phyloP scores from a whole-genome alignment of 768 basidiomycete genomes.

The Cubamyces sp. region DNA sequence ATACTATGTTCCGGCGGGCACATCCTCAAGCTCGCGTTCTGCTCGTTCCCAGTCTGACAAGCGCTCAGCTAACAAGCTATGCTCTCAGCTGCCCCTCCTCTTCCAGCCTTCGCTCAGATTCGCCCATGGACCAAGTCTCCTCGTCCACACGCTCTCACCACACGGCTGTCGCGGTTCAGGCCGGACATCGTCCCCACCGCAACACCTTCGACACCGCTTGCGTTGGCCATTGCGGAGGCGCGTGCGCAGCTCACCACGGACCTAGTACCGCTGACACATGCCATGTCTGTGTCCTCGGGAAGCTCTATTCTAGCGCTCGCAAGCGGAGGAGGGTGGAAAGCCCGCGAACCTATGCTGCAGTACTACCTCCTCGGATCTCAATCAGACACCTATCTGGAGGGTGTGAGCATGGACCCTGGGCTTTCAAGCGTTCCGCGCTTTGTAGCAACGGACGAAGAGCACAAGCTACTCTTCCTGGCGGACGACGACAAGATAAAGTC shows the following conservation, averaged over 20 bases:
- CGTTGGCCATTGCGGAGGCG: slow-evolving; percentile 40
- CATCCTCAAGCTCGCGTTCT: slow-evolving; percentile 11
- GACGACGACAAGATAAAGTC: slow-evolving; percentile 44
- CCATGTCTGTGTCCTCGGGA: slow-evolving; percentile 28
- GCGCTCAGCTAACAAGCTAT: not conserved
- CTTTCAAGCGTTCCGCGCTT: slow-evolving; percentile 31
- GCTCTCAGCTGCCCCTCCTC: slow-evolving; percentile 7
- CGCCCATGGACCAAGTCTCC: slow-evolving; percentile 32
- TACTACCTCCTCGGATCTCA: slow-evolving; percentile 34
- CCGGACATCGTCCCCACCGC: slow-evolving; percentile 28
- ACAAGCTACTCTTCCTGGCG: slow-evolving; percentile 43
- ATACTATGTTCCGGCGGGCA: not conserved
- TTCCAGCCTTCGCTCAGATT: slow-evolving; percentile 13
- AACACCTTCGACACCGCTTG: slow-evolving; percentile 28
- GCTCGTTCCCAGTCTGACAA: not conserved
- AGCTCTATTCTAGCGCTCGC: slow-evolving; percentile 34
- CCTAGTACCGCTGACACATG: slow-evolving; percentile 16
- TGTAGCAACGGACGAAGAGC: slow-evolving; percentile 36
- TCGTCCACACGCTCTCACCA: slow-evolving; percentile 36
- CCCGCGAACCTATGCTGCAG: slow-evolving; percentile 36
- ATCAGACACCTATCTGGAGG: slow-evolving; percentile 21
- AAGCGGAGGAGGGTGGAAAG: slow-evolving; percentile 39
- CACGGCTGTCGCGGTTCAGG: slow-evolving; percentile 42
- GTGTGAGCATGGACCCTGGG: slow-evolving; percentile 27
- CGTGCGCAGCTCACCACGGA: slow-evolving; percentile 38